Percentiles rank a stretch among this genome's conserved stretches.
Conservation (phyloP, 306 rosid species). For the Prunus davidiana region DNA sequence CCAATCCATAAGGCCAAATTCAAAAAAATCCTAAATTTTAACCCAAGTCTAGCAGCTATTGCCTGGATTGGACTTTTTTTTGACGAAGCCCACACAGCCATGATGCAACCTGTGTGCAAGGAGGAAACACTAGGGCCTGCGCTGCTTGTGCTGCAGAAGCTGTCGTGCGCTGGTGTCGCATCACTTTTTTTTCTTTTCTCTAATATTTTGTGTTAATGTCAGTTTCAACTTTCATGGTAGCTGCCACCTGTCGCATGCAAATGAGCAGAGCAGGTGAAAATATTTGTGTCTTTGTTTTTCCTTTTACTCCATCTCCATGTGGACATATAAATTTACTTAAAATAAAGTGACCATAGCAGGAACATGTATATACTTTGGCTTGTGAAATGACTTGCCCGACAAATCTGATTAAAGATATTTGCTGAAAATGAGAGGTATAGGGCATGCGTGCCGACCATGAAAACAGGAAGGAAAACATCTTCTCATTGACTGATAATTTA, state of each 20-base stretch:
- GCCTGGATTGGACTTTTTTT: no score
- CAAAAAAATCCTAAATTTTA: no score
- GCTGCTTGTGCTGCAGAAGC: no score
- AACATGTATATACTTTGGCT: not conserved
- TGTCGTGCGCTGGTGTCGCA: no score
- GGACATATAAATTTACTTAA: not conserved
- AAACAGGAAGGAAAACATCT: not conserved
- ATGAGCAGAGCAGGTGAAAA: not conserved
- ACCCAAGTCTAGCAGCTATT: no score
- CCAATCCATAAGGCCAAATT: no score
- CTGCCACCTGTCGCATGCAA: not conserved
- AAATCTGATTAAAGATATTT: not conserved
- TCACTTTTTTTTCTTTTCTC: no score
- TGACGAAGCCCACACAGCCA: no score
- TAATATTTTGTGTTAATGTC: not conserved
- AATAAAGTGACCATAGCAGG: not conserved
- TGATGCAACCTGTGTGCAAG: no score
- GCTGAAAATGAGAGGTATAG: not conserved
- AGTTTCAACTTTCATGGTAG: no score
- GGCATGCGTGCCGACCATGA: conserved; percentile 2
- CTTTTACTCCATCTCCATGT: not conserved
- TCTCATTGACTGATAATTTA: not conserved
- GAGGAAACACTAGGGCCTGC: no score
- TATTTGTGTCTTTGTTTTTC: not conserved
- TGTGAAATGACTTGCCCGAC: not conserved